These are phyloP conservation scores for Kodamaea sagamina DNA, from an alignment of 805 yeast genomes.

Conservation along the genomic window DNA sequence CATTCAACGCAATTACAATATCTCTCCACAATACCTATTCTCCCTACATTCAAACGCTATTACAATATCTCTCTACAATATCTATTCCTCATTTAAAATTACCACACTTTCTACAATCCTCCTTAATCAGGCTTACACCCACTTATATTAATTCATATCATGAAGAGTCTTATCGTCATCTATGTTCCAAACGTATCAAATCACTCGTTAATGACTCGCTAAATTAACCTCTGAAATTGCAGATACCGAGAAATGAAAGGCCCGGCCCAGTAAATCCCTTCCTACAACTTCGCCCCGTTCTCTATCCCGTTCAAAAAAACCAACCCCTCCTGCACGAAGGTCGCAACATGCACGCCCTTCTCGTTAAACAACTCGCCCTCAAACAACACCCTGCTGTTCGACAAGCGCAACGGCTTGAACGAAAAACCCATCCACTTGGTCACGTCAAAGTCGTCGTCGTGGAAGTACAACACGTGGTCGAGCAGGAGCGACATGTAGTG, in stretches of 20 bases:
- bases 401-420: conserved; percentile 50
- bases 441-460: conserved; percentile 50
- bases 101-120: too few relatives aligned
- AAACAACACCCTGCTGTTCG: conserved; percentile 54
- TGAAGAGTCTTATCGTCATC: too few relatives aligned
- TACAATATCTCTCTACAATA: too few relatives aligned
- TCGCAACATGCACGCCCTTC: conserved; percentile 55
- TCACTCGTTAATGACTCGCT: too few relatives aligned
- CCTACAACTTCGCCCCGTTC: conserved; percentile 5
- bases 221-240: too few relatives aligned
- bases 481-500: conserved; percentile 56
- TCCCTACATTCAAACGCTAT: too few relatives aligned
- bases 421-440: conserved; percentile 55
- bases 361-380: conserved; percentile 57
- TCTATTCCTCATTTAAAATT: too few relatives aligned
- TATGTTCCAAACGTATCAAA: too few relatives aligned
- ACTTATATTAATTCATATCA: not conserved
- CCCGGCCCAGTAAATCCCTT: too few relatives aligned
- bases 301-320: conserved; percentile 32
- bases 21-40: too few relatives aligned
- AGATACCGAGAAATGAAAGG: too few relatives aligned
- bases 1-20: too few relatives aligned
- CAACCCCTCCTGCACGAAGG: conserved; percentile 68
- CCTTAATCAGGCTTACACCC: not conserved
- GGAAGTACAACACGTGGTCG: conserved; percentile 70